Percentiles rank a stretch among this genome's conserved stretches.
phyloP scores from a whole-genome alignment of 1,284 basidiomycete species.

The Trichosporon sp. region DNA sequence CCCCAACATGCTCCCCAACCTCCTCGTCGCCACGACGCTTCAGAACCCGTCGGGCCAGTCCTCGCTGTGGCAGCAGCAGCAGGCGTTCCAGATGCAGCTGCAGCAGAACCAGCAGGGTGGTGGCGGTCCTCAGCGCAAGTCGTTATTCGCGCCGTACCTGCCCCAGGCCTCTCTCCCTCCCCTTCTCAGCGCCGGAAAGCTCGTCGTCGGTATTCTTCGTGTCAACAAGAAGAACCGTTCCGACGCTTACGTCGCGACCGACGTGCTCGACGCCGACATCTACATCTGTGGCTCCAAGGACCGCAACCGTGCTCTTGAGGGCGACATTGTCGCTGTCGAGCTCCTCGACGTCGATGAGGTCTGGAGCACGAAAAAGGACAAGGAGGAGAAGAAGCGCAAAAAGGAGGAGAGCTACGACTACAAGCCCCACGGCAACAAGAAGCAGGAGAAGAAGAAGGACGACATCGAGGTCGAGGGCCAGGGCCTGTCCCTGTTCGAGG shows the following conservation, averaged over 20 bases:
- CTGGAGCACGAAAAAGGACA: conserved; percentile 99
- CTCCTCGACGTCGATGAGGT: conserved; percentile 96
- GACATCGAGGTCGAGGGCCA: conserved; percentile 99
- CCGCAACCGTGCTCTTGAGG: conserved; percentile 95
- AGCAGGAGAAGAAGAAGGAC: conserved; percentile 99
- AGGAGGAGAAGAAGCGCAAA: conserved; percentile 99
- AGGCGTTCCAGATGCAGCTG: conserved; percentile 70
- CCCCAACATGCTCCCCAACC: conserved; percentile 91
- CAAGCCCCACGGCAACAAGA: conserved; percentile 69
- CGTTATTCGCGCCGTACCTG: conserved; percentile 96
- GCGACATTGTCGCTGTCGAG: conserved; percentile 98
- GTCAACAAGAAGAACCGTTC: conserved; percentile 99
- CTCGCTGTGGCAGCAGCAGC: conserved; percentile 74
- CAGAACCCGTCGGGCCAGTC: conserved; percentile 37
- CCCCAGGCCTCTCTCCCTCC: conserved; percentile 96
- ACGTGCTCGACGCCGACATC: conserved; percentile 96
- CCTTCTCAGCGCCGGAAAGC: conserved; percentile 92
- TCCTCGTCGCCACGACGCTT: conserved; percentile 93
- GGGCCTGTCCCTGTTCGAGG: conserved; percentile 91
- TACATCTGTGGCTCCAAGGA: conserved; percentile 99
- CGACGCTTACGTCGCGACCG: conserved; percentile 98
- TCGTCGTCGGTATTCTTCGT: conserved; percentile 93
- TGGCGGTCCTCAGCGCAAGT: conserved; percentile 86
- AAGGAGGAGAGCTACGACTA: conserved; percentile 92
- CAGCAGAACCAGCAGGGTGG: conserved; percentile 65